Base-by-base conservation (phyloP, 2,329 filamentous ascomycete species). In the Ascochyta lentis region DNA sequence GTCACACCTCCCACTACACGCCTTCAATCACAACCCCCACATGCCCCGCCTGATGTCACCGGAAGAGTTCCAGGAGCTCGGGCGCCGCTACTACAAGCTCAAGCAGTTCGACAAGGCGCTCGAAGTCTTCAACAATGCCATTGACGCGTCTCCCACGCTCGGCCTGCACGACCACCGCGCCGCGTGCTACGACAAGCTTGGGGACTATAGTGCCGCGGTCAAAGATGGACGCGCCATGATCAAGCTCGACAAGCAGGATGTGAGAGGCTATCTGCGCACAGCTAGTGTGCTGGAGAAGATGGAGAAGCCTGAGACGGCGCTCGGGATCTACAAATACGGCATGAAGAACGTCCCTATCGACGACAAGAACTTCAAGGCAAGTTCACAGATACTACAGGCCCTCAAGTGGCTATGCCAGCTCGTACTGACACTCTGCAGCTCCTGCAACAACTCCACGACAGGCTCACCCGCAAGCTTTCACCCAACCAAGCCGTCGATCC, bases 211-310 rank as follows among this genome's bases (percentile, higher is more conserved):
- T 23, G 71, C 76, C 12, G 85, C 84, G 0, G 75, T 87, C 9
- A 77, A 79, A 51, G 84, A 87, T 77, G 82, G 82, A n/a, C 81
- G 81, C 58, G 75, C 76, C 19, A 85, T 86, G 76, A 84, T 88
- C 51, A 79, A 80, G 51, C 60, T 76, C 15, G 72, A 81, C 42
- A 79, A 78, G 50, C 74, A 77, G 22, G 80, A 85, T 69, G 77
- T 81, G n/a, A 80, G 80, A 54, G 85, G 84, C 8, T 87, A 87
- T 66, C 67, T 87, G 26, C 81, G 84, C 49, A 82, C 81, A 24
- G 84, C 79, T 3, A 81, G 80, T 53, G 63, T 80, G 7, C 67
- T 82, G 12, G 68, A 77, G 45, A 79, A 78, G 55, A 79, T 82
- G 72, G 76, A 78, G 10, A 85, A 83, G 64, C 68, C 74, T 2